These are phyloP conservation scores for Setaria italica DNA, from an alignment of 202 grass and related monocot species.

Conservation along the genomic window DNA sequence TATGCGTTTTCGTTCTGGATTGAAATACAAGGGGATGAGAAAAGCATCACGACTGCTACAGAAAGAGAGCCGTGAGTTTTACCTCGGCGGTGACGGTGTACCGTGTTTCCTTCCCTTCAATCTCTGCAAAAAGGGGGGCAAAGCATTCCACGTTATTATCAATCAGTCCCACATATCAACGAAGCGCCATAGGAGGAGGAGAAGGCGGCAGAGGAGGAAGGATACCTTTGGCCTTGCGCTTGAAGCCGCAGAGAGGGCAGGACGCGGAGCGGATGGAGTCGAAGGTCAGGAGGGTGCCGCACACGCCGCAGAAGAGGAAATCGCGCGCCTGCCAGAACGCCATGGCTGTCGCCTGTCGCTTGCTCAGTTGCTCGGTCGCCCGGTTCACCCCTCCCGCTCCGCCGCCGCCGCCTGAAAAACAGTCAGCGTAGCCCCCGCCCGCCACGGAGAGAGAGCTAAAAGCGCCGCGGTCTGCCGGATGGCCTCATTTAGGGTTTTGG, in stretches of 20 bases:
- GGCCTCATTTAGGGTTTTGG: neutral
- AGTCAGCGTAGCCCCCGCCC: neutral
- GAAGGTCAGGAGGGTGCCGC: constrained; percentile 82
- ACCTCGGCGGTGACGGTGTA: constrained; percentile 79
- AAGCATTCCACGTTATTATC: neutral
- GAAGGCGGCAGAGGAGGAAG: neutral
- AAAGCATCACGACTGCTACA: neutral
- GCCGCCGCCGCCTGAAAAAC: neutral
- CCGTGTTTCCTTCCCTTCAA: constrained; percentile 71
- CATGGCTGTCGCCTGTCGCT: constrained; percentile 43
- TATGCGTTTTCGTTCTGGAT: neutral
- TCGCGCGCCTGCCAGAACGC: constrained; percentile 71
- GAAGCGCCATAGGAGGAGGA: neutral
- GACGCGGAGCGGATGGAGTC: constrained; percentile 53
- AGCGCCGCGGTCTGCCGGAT: neutral
- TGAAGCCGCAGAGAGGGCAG: constrained; percentile 86
- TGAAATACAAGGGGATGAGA: neutral
- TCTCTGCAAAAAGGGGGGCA: constrained; percentile 43
- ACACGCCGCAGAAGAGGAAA: constrained; percentile 83
- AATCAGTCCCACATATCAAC: constrained; percentile 6
- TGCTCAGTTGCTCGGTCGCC: neutral
- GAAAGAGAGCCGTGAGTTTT: neutral
- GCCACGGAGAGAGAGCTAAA: neutral
- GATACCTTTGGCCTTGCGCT: constrained; percentile 72
- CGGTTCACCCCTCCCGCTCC: neutral